These are phyloP conservation scores for Colletotrichum salicis DNA, from an alignment of 2,329 filamentous ascomycete species.

Conservation along the genomic window DNA sequence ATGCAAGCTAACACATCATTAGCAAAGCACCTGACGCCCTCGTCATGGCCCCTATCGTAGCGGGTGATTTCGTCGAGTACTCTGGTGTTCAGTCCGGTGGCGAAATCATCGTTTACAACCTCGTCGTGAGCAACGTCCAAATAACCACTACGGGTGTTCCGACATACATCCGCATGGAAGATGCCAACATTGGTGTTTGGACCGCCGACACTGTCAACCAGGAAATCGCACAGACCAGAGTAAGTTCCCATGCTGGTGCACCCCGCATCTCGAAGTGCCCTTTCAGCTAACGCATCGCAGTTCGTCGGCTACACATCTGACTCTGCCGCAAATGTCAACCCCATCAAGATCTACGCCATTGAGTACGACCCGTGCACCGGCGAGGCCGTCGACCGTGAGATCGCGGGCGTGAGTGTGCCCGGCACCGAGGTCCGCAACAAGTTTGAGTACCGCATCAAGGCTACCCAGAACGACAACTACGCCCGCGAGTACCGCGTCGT, in stretches of 20 bases:
- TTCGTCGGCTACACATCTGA: slow-evolving; percentile 53
- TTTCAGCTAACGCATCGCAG: slow-evolving; percentile 27
- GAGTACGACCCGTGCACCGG: slow-evolving; percentile 56
- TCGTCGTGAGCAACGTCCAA: slow-evolving; percentile 51
- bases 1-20: slow-evolving; percentile 8
- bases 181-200: slow-evolving; percentile 52
- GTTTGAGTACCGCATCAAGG: slow-evolving; percentile 48
- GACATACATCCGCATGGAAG: slow-evolving; percentile 54
- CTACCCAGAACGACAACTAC: slow-evolving; percentile 44
- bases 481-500: slow-evolving; percentile 54
- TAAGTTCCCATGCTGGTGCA: neutral
- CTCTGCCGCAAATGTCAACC: slow-evolving; percentile 39
- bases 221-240: slow-evolving; percentile 47
- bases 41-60: slow-evolving; percentile 52
- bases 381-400: slow-evolving; percentile 46
- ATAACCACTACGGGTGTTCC: slow-evolving; percentile 47
- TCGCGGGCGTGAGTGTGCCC: slow-evolving; percentile 46
- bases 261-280: neutral
- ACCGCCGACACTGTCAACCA: slow-evolving; percentile 44
- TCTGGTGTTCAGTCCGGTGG: slow-evolving; percentile 46
- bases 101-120: slow-evolving; percentile 49
- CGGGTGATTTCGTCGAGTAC: slow-evolving; percentile 54
- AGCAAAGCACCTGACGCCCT: slow-evolving; percentile 47
- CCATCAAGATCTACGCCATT: slow-evolving; percentile 50
- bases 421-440: slow-evolving; percentile 49